Base-by-base conservation (phyloP, 176 grass and related monocot genomes). In the Aegilops longissima region DNA sequence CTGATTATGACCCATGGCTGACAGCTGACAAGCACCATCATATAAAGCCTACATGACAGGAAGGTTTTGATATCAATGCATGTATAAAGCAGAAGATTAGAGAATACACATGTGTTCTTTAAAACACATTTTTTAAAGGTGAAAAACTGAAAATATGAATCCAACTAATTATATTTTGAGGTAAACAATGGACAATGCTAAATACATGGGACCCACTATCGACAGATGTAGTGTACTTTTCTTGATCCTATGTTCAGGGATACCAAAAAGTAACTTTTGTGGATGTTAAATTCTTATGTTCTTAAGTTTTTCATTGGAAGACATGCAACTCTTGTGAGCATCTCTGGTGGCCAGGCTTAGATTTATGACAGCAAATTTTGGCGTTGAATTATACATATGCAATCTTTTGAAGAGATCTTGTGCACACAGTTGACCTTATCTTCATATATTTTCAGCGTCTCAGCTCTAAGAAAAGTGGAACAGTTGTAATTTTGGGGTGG, bases 31-130 rank as follows among this genome's bases (percentile, higher is more conserved):
- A 27, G 45, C 24, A 75, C 3, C 42, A 51, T 75, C 72, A 75
- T 30, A 17, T 51, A 49, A 75, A 39, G 40, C n/a, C 11, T 73
- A n/a, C 40, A 4, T 73, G 38, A 40, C 23, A 73, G 38, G 11
- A 27, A 74, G 71, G 42, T 74, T 45, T 74, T 74, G n/a, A n/a
- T 74, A 74, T 45, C 71, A 47, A 47, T 74, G 8, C 71, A 47
- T 47, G 3, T 27, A 39, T 2, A 45, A 45, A 73, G 14, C 40
- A 47, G 13, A 27, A n/a, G 71, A 74, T 16, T 74, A 6, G 6
- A 47, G 4, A 74, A 42, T 23, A 17, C 12, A 25, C 5, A 45
- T 47, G 40, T 5, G 11, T 47, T 8, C 12, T 23, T 47, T 44
- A 47, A 45, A 44, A 25, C 70, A 73, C 24, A 45, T 21, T 16